Percentiles rank a stretch among this genome's conserved stretches.
These are phyloP conservation scores for Lobosporangium transversale DNA, from an alignment of 192 early-diverging fungal genomes.

Conservation along the genomic window DNA sequence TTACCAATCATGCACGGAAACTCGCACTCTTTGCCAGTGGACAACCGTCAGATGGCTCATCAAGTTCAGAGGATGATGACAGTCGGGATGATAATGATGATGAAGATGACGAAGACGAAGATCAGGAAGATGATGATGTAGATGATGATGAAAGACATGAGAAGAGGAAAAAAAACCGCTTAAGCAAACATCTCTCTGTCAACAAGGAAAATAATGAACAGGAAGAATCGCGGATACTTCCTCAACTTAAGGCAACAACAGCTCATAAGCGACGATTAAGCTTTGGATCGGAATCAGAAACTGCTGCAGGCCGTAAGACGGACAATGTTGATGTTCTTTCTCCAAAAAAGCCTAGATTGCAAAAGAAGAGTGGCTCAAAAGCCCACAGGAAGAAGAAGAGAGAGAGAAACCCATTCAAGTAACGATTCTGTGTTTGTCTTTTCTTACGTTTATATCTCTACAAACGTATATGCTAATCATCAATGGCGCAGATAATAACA, in stretches of 20 bases:
- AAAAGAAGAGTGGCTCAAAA: constrained; percentile 32
- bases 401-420: constrained; percentile 55
- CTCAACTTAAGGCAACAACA: constrained; percentile 1
- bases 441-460: too few species aligned
- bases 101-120: constrained; percentile 19
- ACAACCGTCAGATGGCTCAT: constrained; percentile 30
- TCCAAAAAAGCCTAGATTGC: constrained; percentile 33
- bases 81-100: constrained; percentile 25
- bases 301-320: constrained; percentile 7
- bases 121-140: constrained; percentile 19
- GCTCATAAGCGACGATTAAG: constrained; percentile 39
- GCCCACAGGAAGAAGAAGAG: constrained; percentile 39
- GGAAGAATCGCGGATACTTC: background rate
- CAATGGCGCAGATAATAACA: too few species aligned
- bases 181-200: background rate
- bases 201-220: background rate
- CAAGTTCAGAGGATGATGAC: constrained; percentile 28
- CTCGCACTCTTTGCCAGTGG: constrained; percentile 54
- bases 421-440: too few species aligned
- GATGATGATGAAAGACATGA: constrained; percentile 16
- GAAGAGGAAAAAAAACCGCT: constrained; percentile 32
- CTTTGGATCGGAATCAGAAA: constrained; percentile 35
- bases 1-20: constrained; percentile 56
- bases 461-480: too few species aligned
- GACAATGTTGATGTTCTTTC: constrained; percentile 24